Conservation (phyloP, 805 yeast genomes). For the Ogataea neopini region DNA sequence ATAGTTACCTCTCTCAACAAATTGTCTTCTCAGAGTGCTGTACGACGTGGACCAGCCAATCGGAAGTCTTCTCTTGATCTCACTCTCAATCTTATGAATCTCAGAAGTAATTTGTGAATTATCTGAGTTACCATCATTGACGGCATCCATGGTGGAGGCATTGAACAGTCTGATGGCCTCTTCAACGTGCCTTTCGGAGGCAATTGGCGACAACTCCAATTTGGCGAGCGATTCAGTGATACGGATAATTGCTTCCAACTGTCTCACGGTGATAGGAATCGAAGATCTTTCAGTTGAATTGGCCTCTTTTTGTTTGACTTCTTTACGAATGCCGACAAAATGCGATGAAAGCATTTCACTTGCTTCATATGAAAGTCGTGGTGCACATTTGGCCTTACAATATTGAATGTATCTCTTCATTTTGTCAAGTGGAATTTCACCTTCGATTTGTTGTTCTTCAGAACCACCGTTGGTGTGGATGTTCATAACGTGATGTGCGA, state of each 20-base stretch:
- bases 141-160: constrained; percentile 96
- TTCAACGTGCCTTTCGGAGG: constrained; percentile 85
- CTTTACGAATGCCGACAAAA: constrained; percentile 86
- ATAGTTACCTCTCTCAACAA: constrained; percentile 61
- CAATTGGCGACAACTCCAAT: constrained; percentile 76
- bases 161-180: constrained; percentile 93
- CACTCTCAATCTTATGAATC: constrained; percentile 77
- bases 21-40: constrained; percentile 78
- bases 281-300: constrained; percentile 87
- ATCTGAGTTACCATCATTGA: constrained; percentile 50
- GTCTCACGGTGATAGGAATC: constrained; percentile 96
- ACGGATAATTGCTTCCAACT: constrained; percentile 94
- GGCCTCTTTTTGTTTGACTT: constrained; percentile 76
- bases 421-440: constrained; percentile 85
- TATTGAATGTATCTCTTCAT: constrained; percentile 93
- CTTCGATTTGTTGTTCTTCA: constrained; percentile 53
- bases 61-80: constrained; percentile 86
- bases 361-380: constrained; percentile 85
- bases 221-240: constrained; percentile 94
- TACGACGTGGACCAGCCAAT: constrained; percentile 95
- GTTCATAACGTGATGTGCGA: constrained; percentile 93
- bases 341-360: constrained; percentile 88
- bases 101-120: constrained; percentile 63
- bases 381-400: constrained; percentile 89
- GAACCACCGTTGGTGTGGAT: constrained; percentile 80